These are phyloP conservation scores for Tolypocladium ovalisporum DNA, from an alignment of 2,329 filamentous ascomycete species.

Conservation along the genomic window DNA sequence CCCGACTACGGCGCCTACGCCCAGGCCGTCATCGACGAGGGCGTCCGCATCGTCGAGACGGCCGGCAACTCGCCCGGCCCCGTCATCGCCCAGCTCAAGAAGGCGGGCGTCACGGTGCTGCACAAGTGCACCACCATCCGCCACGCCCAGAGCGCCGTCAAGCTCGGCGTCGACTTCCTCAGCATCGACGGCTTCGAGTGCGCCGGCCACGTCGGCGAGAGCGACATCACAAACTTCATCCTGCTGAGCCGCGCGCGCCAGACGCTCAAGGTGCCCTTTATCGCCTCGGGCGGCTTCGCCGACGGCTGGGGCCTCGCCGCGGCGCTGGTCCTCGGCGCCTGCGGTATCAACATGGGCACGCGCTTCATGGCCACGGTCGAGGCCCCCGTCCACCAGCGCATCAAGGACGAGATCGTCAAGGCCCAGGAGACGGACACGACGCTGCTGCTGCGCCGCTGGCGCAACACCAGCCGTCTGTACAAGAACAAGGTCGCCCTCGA, in stretches of 20 bases:
- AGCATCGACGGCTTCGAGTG: conserved; percentile 98
- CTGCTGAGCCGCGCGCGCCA: conserved; percentile 78
- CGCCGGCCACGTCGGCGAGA: conserved; percentile 79
- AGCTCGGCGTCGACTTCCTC: conserved; percentile 92
- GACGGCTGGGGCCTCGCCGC: conserved; percentile 90
- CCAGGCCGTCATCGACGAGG: conserved; percentile 86
- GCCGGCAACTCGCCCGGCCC: conserved; percentile 82
- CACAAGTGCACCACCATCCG: conserved; percentile 98
- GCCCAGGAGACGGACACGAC: conserved; percentile 87
- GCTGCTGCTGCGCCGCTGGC: conserved; percentile 81
- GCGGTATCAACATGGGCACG: conserved; percentile 97
- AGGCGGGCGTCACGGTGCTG: conserved; percentile 64
- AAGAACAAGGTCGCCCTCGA: conserved; percentile 79
- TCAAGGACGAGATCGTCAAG: conserved; percentile 86
- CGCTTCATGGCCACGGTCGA: conserved; percentile 95
- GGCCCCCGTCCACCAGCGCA: conserved; percentile 81
- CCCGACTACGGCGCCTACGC: conserved; percentile 91
- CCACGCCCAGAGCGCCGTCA: conserved; percentile 82
- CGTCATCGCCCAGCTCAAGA: conserved; percentile 81
- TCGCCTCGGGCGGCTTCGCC: conserved; percentile 90
- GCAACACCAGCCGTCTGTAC: conserved; percentile 81
- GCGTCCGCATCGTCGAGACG: conserved; percentile 83
- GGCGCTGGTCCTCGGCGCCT: conserved; percentile 78
- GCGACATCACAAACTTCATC: conserved; percentile 83
- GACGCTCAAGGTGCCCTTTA: conserved; percentile 76